These are phyloP conservation scores for Suhomyces sp. DNA, from an alignment of 805 yeast species.

Conservation along the genomic window DNA sequence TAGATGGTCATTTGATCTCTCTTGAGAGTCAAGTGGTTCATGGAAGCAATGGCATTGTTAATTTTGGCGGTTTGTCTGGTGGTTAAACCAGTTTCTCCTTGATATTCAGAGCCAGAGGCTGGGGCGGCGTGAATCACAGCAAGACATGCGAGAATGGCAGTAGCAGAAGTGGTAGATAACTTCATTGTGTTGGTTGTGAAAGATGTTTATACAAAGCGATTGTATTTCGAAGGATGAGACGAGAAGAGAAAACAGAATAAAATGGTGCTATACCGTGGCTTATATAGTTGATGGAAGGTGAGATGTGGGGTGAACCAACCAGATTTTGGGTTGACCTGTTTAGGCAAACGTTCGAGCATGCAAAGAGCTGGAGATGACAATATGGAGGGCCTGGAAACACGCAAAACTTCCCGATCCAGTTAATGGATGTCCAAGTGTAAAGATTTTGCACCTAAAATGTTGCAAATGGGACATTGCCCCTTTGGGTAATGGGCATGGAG, in stretches of 20 bases:
- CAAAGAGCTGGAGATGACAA: too few relatives aligned
- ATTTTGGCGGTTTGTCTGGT: constrained; percentile 20
- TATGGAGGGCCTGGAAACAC: too few relatives aligned
- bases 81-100: constrained; percentile 19
- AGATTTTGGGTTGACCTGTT: too few relatives aligned
- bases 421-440: neutral
- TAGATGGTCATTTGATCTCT: constrained; percentile 22
- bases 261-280: too few relatives aligned
- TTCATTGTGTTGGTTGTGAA: constrained; percentile 9
- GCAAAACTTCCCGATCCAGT: constrained; percentile 6
- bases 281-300: too few relatives aligned
- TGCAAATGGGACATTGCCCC: neutral
- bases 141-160: constrained; percentile 7
- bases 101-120: constrained; percentile 8
- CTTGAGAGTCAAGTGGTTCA: constrained; percentile 30
- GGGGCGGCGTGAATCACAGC: constrained; percentile 24
- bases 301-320: too few relatives aligned
- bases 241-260: neutral
- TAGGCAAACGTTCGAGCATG: too few relatives aligned
- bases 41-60: constrained; percentile 25
- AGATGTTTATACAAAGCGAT: constrained; percentile 2
- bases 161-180: constrained; percentile 11
- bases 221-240: constrained; percentile 3
- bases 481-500: constrained; percentile 2
- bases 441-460: constrained; percentile 4